Conservation (phyloP, 192 early-diverging fungal genomes). For the Rhizophagus prolifer region DNA sequence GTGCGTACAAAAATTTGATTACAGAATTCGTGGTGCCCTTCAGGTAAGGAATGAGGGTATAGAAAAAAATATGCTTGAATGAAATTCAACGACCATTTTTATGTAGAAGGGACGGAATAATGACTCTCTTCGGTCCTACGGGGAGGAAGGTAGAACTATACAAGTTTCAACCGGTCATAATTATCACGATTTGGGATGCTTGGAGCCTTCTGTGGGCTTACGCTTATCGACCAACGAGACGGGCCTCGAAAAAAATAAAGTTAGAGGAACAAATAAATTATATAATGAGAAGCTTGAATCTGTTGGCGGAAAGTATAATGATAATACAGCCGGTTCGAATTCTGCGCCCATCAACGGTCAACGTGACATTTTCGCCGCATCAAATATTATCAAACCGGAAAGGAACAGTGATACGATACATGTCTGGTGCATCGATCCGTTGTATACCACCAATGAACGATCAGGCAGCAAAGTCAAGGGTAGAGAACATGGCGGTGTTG, state of each 20-base stretch:
- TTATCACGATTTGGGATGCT: too few relatives aligned
- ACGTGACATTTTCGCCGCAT: background rate
- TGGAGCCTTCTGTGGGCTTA: background rate
- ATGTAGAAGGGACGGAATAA: too few relatives aligned
- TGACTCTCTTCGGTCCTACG: background rate
- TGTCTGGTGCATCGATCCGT: slow-evolving; percentile 16
- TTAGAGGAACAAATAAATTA: background rate
- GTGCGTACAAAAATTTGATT: too few relatives aligned
- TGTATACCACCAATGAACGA: background rate
- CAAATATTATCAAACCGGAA: background rate
- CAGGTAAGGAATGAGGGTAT: too few relatives aligned
- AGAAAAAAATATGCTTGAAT: too few relatives aligned
- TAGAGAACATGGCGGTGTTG: too few relatives aligned
- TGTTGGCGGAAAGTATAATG: background rate
- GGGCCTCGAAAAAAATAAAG: background rate
- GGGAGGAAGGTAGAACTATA: too few relatives aligned
- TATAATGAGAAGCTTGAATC: slow-evolving; percentile 11
- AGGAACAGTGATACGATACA: slow-evolving; percentile 6
- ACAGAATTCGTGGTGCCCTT: too few relatives aligned
- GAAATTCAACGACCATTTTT: too few relatives aligned
- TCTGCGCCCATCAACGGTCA: slow-evolving; percentile 4
- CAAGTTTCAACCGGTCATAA: too few relatives aligned
- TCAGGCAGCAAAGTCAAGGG: too few relatives aligned
- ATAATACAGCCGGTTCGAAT: background rate
- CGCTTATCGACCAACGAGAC: too few relatives aligned